Evolutionary conservation across 2,329 filamentous ascomycete genomes (phyloP), one percentile per base, ranked within the genome.

Genomic region (Ophioceras dolichostomum): DNA sequence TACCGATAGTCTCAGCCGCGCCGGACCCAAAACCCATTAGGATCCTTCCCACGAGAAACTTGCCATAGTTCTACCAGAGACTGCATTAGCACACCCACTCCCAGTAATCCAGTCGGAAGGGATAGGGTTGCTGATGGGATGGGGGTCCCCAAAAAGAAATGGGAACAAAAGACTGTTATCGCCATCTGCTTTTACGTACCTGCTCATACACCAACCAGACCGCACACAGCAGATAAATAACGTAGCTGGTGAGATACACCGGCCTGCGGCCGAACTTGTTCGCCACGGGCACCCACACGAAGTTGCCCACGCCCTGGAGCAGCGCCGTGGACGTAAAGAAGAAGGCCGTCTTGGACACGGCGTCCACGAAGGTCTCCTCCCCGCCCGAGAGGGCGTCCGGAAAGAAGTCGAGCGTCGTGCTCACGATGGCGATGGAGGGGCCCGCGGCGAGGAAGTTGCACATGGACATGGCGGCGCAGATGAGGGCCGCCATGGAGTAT

Each of bases 401-500:
- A 41, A 65, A 68, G 52, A 70, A 69, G 41, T 61, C 57, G 7
- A 59, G 43, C 4, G 68, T 61, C 4, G 64, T 68, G 3, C 58
- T 46, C 10, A 66, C 51, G 29, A 74, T 65, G 38, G 66, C 67
- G 21, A 73, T 63, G 3, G 63, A 62, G 3, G 70, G 69, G 0
- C 64, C 70, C n/a, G 68, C 70, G 0, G 69, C 68, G 4, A 74
- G 52, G 43, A 73, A 73, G 49, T 73, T 74, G 53, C 62, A 69
- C 51, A 73, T 60, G 42, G 70, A 58, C 56, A 74, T 72, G 37
- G 69, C 67, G 4, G 65, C 42, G 47, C 65, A 72, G 24, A 72
- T 60, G 12, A 70, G 52, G 34, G 54, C 47, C 8, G 68, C 67
- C 27, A 66, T 65, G 48, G 69, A 73, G 42, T 61, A 59, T 36